Evolutionary conservation across 2,329 filamentous ascomycete species (phyloP), one percentile per base, ranked within the genome.

Genomic region (Phaeoacremonium minimum): DNA sequence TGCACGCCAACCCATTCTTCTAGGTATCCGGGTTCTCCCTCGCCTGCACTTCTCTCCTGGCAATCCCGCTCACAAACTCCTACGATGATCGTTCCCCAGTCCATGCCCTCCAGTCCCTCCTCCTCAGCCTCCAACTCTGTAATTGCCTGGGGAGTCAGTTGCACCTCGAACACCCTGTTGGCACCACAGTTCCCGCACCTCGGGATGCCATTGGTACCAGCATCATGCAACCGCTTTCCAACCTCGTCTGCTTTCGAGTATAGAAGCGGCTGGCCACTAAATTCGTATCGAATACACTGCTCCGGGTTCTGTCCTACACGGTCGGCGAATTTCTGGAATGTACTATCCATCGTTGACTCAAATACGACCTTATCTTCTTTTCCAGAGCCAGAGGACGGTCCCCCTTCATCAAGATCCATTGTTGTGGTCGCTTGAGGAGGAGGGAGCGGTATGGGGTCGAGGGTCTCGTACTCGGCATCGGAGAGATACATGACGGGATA

Each of bases 1-100:
- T 98, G 93, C 46, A 97, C 93, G 6, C 91, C 93, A n/a, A 77
- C 81, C 91, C 93, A 98, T 63, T 98, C 93, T 67, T 97, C 93
- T 14, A 89, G 53, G 62, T 94, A 97, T 2, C 83, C 87, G 1
- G 81, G 76, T 52, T 80, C 73, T 0, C 80, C 85, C 22, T 73
- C 67, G 11, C 62, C 60, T 6, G 79, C 71, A 1, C 75, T 74
- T 6, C 60, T 59, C 13, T 79, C 77, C 50, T 74, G 70, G 56
- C 93, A 97, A 58, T 97, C 87, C 53, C 65, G 77, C 46, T 75
- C 78, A 58, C 93, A 98, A 7, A 94, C 88, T 0, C 80, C 89
- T 26, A 97, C 69, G 40, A 98, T 79, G 7, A 98, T 75, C 1
- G 89, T 97, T 0, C 91, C 91, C 93, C 93, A 98, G 53, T 98